A percentile compares a stretch with the other conserved stretches of the same genome.
Evolutionary conservation across 768 basidiomycete genomes (phyloP).

Genomic region (Mycena vitilis): DNA sequence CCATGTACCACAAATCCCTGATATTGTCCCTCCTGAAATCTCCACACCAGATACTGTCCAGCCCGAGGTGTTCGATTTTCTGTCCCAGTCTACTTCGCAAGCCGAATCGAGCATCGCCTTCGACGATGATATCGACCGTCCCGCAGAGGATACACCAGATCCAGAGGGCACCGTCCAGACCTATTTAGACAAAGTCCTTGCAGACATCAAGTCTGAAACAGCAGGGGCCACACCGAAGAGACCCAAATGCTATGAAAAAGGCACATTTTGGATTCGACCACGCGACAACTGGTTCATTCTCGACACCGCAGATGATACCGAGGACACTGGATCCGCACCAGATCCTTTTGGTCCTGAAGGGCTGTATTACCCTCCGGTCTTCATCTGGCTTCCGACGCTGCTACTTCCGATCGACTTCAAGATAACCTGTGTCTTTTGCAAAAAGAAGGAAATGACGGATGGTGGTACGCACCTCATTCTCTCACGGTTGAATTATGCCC

Average conservation of each 20-base stretch:
- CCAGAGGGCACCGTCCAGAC: conserved; percentile 1
- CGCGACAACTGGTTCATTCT: too few relatives aligned
- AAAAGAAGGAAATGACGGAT: not conserved
- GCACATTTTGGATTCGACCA: conserved; percentile 6
- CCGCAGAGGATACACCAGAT: not conserved
- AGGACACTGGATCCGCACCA: not conserved
- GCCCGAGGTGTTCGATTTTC: too few relatives aligned
- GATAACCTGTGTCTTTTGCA: not conserved
- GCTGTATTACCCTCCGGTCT: conserved; percentile 4
- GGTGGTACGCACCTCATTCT: not conserved
- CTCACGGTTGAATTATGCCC: conserved; percentile 2
- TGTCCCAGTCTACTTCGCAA: too few relatives aligned
- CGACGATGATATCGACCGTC: not conserved
- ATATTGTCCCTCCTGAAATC: too few relatives aligned
- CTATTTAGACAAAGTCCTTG: conserved; percentile 1
- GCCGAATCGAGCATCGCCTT: too few relatives aligned
- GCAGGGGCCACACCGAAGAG: not conserved
- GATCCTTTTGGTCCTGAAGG: not conserved
- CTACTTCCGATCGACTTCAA: not conserved
- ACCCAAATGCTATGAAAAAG: not conserved
- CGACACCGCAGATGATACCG: not conserved
- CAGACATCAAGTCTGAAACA: not conserved
- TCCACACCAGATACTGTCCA: too few relatives aligned
- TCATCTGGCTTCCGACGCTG: conserved; percentile 9
- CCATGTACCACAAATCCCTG: too few relatives aligned